Evolutionary conservation across 768 basidiomycete species (phyloP).

Genomic region (Dacryopinax spathularia): DNA sequence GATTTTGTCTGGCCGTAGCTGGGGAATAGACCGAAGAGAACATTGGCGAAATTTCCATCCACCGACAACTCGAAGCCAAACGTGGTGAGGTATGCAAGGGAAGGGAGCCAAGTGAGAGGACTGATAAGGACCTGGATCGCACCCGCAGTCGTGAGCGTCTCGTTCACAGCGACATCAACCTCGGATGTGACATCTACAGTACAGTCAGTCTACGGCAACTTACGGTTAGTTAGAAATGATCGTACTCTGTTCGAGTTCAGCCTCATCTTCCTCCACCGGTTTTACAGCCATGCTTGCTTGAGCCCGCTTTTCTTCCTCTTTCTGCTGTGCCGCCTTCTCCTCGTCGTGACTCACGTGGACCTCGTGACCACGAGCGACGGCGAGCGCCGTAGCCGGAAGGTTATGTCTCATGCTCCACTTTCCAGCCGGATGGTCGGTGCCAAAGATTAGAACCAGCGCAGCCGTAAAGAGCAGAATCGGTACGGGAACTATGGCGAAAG

Average conservation of each 20-base stretch:
- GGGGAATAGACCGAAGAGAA: constrained; percentile 29
- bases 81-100: constrained; percentile 39
- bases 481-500: constrained; percentile 44
- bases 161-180: constrained; percentile 34
- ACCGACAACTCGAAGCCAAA: constrained; percentile 47
- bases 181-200: constrained; percentile 20
- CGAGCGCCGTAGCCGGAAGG: constrained; percentile 21
- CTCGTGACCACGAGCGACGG: constrained; percentile 14
- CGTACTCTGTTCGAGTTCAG: too few relatives aligned
- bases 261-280: too few relatives aligned
- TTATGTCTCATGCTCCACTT: constrained; percentile 37
- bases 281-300: too few relatives aligned
- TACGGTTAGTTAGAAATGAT: too few relatives aligned
- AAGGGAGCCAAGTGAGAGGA: constrained; percentile 42
- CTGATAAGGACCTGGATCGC: constrained; percentile 25
- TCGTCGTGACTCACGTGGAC: constrained; percentile 19
- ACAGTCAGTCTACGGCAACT: background rate
- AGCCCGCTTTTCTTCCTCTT: constrained; percentile 13
- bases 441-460: constrained; percentile 29
- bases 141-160: constrained; percentile 27
- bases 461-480: constrained; percentile 37
- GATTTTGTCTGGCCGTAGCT: constrained; percentile 37
- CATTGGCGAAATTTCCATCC: constrained; percentile 38
- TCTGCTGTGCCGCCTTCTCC: constrained; percentile 21
- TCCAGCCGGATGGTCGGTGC: constrained; percentile 42